Evolutionary conservation across 2,329 filamentous ascomycete species (phyloP).

Genomic region (Fusarium newnesense): DNA sequence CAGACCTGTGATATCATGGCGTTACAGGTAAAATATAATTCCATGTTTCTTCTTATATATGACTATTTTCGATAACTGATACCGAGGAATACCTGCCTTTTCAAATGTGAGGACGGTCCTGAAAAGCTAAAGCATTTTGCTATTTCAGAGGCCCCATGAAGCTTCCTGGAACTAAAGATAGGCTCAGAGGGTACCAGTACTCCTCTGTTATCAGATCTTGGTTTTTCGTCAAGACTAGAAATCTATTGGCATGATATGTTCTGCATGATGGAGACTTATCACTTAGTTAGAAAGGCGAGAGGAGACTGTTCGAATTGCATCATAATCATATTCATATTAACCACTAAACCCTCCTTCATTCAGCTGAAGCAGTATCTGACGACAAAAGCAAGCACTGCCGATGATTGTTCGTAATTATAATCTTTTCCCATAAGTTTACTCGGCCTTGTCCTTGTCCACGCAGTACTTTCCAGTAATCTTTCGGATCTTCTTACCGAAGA

Average conservation of each 20-base stretch:
- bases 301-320: neutral
- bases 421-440: neutral
- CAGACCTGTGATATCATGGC: neutral
- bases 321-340: neutral
- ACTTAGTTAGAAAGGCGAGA: neutral
- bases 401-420: accelerated
- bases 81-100: neutral
- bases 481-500: conserved; percentile 20
- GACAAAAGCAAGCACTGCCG: too few relatives aligned
- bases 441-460: conserved; percentile 15
- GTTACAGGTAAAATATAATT: accelerated
- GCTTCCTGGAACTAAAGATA: too few relatives aligned
- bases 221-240: too few relatives aligned
- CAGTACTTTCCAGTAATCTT: conserved; percentile 2
- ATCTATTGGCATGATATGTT: neutral
- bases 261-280: neutral
- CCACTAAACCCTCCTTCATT: neutral
- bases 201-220: accelerated
- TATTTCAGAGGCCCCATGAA: neutral
- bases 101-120: neutral
- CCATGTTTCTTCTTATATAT: accelerated
- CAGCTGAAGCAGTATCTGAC: accelerated
- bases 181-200: too few relatives aligned
- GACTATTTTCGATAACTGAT: accelerated
- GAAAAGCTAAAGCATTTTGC: neutral